Percentiles rank a stretch among this genome's conserved stretches.
Evolutionary conservation across 2,329 filamentous ascomycete species (phyloP).

Genomic region (Tolypocladium ovalisporum): DNA sequence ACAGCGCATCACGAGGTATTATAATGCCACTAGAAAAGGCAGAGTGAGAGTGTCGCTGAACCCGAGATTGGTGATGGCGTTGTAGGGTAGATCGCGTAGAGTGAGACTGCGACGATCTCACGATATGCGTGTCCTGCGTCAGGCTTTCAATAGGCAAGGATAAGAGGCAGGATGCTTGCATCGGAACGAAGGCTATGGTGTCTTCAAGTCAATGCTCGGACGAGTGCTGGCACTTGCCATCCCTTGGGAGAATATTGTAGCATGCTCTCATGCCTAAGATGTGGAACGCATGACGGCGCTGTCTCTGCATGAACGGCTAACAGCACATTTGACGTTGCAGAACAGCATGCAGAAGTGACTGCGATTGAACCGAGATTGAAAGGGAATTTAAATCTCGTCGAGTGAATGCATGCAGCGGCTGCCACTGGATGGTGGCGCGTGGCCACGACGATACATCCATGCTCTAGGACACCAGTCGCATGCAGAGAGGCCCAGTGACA

Average conservation of each 20-base stretch:
- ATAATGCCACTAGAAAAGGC: not conserved
- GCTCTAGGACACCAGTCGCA: not conserved
- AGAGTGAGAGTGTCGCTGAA: not conserved
- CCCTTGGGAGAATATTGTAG: too few species aligned
- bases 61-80: not conserved
- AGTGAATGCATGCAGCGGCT: not conserved
- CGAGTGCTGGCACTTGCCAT: too few species aligned
- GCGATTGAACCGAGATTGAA: not conserved
- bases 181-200: too few species aligned
- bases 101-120: too few species aligned
- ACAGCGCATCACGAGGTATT: not conserved
- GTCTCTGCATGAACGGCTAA: too few species aligned
- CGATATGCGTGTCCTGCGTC: too few species aligned
- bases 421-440: not conserved
- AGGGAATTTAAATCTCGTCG: not conserved
- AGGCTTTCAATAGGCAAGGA: not conserved
- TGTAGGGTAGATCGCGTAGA: not conserved
- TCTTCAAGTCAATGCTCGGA: too few species aligned
- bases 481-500: not conserved
- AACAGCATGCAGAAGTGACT: too few species aligned
- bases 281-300: too few species aligned
- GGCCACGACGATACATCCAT: not conserved
- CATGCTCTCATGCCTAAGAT: too few species aligned
- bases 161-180: too few species aligned
- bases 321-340: too few species aligned